Evolutionary conservation across 768 basidiomycete genomes (phyloP), one percentile per base, ranked within the genome.

Genomic region (Kwoniella mangroviensis): DNA sequence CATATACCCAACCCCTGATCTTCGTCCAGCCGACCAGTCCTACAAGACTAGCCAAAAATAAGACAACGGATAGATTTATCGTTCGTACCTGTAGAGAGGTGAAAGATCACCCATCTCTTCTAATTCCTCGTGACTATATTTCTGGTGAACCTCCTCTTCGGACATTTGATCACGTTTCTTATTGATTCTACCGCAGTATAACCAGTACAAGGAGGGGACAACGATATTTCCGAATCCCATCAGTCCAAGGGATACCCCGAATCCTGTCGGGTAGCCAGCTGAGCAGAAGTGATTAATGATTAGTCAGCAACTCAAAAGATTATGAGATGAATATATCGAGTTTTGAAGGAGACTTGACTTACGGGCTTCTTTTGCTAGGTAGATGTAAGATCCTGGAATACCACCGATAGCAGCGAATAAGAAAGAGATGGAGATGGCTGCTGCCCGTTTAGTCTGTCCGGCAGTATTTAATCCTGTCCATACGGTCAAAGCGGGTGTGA

Each of bases 1-100:
- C 34, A 34, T 7, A 34, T 34, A 34, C 6, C 34, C 34, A 34
- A 34, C 9, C 34, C 34, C 34, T 34, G 6, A 34, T 34, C 34
- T 34, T 34, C 34, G 34, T 34, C 34, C 34, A 34, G 6, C 34
- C 34, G 34, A 7, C 34, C 34, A 34, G 34, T 34, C 34, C 34
- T 34, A 7, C 5, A 1, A 34, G 9, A 34, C 3, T 34, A 34
- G 34, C 34, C 34, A 7, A 34, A 34, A 6, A 34, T 34, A 34
- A 34, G 45, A 49, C 45, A 11, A 49, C 45, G 2, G 45, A 34
- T 3, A 34, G 6, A 4, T 42, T 43, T 74, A 80, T 43, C 71
- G 21, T 58, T 78, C 77, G 57, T 80, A 80, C 43, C 73, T 65
- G 68, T 76, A 80, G 41, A 78, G 68, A 24, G 79, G 79, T 9